phyloP scores from a whole-genome alignment of 768 basidiomycete genomes.

The Tylopilus balloui region DNA sequence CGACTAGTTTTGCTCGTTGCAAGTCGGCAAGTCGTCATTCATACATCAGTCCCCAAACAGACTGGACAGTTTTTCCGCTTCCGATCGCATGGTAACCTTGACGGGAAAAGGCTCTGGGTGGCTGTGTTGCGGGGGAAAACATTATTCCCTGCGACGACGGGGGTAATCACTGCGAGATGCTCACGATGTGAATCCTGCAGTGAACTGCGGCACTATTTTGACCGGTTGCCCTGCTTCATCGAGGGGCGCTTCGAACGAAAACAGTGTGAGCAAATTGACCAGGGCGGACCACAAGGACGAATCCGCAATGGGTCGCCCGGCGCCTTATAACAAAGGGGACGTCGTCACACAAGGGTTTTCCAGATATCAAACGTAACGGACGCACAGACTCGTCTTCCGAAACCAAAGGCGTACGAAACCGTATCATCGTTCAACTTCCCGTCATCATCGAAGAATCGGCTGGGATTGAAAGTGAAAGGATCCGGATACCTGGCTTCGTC shows the following conservation, averaged over 20 bases:
- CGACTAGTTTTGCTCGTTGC: background rate
- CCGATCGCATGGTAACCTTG: background rate
- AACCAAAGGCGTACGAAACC: constrained; percentile 1
- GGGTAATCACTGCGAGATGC: background rate
- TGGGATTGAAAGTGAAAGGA: constrained; percentile 1
- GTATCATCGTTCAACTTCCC: constrained; percentile 7
- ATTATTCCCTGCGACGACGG: background rate
- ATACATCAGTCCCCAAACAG: background rate
- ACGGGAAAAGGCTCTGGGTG: constrained; percentile 3
- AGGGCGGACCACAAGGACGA: constrained; percentile 1
- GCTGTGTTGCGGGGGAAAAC: background rate
- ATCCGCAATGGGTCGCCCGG: constrained; percentile 2
- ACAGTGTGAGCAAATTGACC: constrained; percentile 2
- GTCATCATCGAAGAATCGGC: constrained; percentile 8
- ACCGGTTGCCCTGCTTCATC: background rate
- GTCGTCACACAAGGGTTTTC: background rate
- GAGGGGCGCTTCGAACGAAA: constrained; percentile 7
- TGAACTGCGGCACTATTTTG: constrained; percentile 3
- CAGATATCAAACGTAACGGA: background rate
- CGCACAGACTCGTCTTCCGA: constrained; percentile 7
- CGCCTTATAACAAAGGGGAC: constrained; percentile 2
- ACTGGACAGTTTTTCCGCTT: background rate
- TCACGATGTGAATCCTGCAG: constrained; percentile 3
- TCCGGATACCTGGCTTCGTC: constrained; percentile 5
- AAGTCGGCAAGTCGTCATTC: background rate